Base-by-base conservation (phyloP, 2,329 filamentous ascomycete species). In the Shiraia bambusicola region DNA sequence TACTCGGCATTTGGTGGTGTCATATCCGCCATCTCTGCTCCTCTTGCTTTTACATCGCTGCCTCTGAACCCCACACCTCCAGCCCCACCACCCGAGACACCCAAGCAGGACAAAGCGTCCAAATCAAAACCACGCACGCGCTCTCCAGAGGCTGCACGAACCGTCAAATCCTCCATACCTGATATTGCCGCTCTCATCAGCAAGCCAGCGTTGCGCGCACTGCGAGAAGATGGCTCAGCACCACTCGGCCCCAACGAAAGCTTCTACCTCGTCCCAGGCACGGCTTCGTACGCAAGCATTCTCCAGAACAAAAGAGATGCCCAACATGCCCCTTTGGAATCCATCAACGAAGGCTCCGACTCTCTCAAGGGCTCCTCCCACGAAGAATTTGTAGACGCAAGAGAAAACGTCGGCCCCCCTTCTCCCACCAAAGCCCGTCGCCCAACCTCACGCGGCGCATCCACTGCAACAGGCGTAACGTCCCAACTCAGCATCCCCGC, bases 251-350 rank as follows among this genome's bases (percentile, higher is more conserved):
- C 56, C 7, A 67, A 67, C 28, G 67, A 70, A 45, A 66, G 61
- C 42, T 98, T 98, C 72, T 97, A 96, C 65, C 87, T 97, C 1
- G 93, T 98, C 1, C 93, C 92, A 3, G 90, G 92, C 50, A 96
- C 90, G 2, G 86, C 91, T 46, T 93, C 90, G 0, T 98, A 97
- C 62, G 91, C 93, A 31, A 90, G 87, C 49, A 96, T 98, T 37
- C 74, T 95, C 14, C 54, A 66, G 45, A 47, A 69, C 59, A 59
- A 56, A 28, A 59, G 25, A 12, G 37, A 56, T 43, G 48, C 54
- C 5, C 38, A 52, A 28, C 42, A 50, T 39, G 74, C 75, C 45
- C 72, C 61, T 25, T 58, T 63, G 28, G 50, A 55, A 34, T 58
- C 63, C 37, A 67, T 69, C 14, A 63, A 65, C 29, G 70, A 69